These are phyloP conservation scores for Seiridium unicorne DNA, from an alignment of 2,329 filamentous ascomycete species.

Conservation along the genomic window DNA sequence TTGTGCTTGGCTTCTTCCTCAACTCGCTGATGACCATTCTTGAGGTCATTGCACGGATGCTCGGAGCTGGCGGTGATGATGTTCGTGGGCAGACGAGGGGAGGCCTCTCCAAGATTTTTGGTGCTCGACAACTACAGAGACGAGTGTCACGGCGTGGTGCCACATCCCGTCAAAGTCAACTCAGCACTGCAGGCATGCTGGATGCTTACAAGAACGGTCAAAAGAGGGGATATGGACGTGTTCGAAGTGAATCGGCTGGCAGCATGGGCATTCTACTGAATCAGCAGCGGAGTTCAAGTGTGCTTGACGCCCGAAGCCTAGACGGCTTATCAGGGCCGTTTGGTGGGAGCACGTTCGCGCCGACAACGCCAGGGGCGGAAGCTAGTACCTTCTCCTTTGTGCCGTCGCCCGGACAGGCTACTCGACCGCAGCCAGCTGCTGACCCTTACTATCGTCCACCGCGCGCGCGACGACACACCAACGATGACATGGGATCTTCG, in stretches of 20 bases:
- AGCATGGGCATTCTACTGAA: slow-evolving; percentile 52
- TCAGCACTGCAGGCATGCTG: slow-evolving; percentile 81
- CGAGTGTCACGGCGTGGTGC: slow-evolving; percentile 62
- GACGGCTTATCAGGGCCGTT: slow-evolving; percentile 47
- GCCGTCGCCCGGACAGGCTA: slow-evolving; percentile 51
- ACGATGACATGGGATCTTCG: slow-evolving; percentile 41
- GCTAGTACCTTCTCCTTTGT: slow-evolving; percentile 72
- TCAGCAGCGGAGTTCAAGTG: slow-evolving; percentile 53
- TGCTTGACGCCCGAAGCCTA: slow-evolving; percentile 47
- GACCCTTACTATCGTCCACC: slow-evolving; percentile 92
- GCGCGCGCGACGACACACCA: slow-evolving; percentile 64
- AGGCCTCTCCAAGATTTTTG: slow-evolving; percentile 86
- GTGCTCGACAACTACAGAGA: slow-evolving; percentile 82
- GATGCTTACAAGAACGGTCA: slow-evolving; percentile 60
- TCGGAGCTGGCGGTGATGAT: slow-evolving; percentile 79
- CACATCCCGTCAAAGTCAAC: slow-evolving; percentile 73
- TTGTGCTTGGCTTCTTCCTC: slow-evolving; percentile 90
- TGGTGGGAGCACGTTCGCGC: slow-evolving; percentile 63
- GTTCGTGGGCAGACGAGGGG: slow-evolving; percentile 70
- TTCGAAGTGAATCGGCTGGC: slow-evolving; percentile 61
- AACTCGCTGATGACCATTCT: slow-evolving; percentile 88
- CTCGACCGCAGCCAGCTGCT: slow-evolving; percentile 44
- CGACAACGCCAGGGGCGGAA: slow-evolving; percentile 68
- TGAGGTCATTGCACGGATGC: slow-evolving; percentile 79
- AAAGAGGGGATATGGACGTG: slow-evolving; percentile 59